A percentile compares a stretch with the other conserved stretches of the same genome.
These are phyloP conservation scores for Citrus medica DNA, from an alignment of 345 rosid genomes.

Conservation along the genomic window DNA sequence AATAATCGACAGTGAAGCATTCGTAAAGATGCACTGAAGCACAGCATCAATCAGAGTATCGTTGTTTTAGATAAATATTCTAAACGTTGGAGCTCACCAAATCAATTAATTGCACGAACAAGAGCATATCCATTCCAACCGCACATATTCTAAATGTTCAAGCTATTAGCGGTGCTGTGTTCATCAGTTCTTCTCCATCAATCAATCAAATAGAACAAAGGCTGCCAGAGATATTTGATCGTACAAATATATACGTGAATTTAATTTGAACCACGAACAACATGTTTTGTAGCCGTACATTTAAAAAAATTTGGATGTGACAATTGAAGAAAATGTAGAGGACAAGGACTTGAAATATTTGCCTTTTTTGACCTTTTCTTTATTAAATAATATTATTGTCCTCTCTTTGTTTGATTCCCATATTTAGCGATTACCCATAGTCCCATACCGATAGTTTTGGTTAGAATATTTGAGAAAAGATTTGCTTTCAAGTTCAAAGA, in stretches of 20 bases:
- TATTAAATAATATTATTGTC: neutral
- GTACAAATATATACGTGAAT: neutral
- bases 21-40: too few relatives aligned
- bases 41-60: too few relatives aligned
- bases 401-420: neutral
- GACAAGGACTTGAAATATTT: neutral
- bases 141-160: slow-evolving; percentile 1
- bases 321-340: neutral
- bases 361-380: neutral
- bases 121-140: slow-evolving; percentile 4
- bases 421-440: neutral
- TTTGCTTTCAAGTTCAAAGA: neutral
- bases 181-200: neutral
- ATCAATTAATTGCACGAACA: neutral
- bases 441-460: neutral
- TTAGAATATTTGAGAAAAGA: neutral
- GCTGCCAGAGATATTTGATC: neutral
- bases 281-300: neutral
- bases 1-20: too few relatives aligned
- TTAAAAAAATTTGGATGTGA: neutral
- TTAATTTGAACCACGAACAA: neutral
- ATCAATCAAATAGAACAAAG: slow-evolving; percentile 15
- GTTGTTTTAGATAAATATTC: too few relatives aligned
- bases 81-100: too few relatives aligned
- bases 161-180: neutral